Percentiles rank a stretch among this genome's conserved stretches.
Conservation (phyloP, 2,329 filamentous ascomycete genomes). For the Penicillium thymicola region DNA sequence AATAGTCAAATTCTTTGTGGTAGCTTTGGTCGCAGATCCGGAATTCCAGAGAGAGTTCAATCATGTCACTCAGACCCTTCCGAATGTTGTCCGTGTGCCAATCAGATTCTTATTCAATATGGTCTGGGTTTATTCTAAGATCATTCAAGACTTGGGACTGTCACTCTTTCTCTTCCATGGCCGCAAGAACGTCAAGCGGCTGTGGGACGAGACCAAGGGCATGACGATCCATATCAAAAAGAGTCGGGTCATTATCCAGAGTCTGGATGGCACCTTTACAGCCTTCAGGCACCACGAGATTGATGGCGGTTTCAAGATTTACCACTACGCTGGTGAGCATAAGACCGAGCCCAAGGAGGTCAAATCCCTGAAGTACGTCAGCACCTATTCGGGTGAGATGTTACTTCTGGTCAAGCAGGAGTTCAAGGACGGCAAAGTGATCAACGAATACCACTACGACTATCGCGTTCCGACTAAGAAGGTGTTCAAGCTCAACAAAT, state of each 20-base stretch:
- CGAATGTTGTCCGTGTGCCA: constrained; percentile 36
- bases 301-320: constrained; percentile 42
- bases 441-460: constrained; percentile 53
- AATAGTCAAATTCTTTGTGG: constrained; percentile 49
- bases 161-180: constrained; percentile 50
- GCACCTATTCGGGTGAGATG: constrained; percentile 49
- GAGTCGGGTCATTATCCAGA: constrained; percentile 47
- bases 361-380: constrained; percentile 44
- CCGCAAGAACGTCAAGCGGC: constrained; percentile 47
- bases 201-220: constrained; percentile 51
- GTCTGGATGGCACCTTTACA: constrained; percentile 49
- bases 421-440: constrained; percentile 42
- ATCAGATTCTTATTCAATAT: constrained; percentile 43
- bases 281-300: constrained; percentile 46
- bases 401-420: constrained; percentile 46
- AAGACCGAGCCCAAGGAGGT: constrained; percentile 46
- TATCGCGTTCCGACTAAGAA: constrained; percentile 30
- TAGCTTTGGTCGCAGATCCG: constrained; percentile 51
- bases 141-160: constrained; percentile 44
- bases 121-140: constrained; percentile 49
- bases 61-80: constrained; percentile 41
- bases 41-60: constrained; percentile 52
- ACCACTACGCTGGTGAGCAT: constrained; percentile 39
- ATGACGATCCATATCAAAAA: constrained; percentile 49
- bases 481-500: constrained; percentile 24